These are phyloP conservation scores for Vigna mungo DNA, from an alignment of 306 rosid species.

Conservation along the genomic window DNA sequence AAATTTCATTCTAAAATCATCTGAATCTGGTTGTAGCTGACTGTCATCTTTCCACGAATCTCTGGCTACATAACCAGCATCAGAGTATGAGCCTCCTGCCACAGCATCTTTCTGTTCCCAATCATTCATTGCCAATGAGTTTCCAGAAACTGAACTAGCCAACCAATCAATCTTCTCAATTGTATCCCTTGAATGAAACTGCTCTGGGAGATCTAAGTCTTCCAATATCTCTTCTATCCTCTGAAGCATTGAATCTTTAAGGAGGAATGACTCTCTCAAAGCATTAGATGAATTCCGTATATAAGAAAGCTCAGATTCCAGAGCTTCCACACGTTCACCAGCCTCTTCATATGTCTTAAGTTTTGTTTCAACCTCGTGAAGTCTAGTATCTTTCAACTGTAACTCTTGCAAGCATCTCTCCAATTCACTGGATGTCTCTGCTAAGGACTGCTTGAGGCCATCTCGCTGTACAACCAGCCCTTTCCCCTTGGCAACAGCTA, in stretches of 20 bases:
- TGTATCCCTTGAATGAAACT: slow-evolving; percentile 89
- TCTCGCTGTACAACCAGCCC: slow-evolving; percentile 95
- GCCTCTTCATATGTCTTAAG: slow-evolving; percentile 87
- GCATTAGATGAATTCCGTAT: slow-evolving; percentile 98
- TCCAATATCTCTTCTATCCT: slow-evolving; percentile 97
- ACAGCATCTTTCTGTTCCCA: slow-evolving; percentile 82
- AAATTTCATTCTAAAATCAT: slow-evolving; percentile 67
- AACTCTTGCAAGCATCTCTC: slow-evolving; percentile 87
- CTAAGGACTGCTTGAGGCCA: slow-evolving; percentile 79
- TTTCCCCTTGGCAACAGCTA: slow-evolving; percentile 97
- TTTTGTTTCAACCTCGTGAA: slow-evolving; percentile 81
- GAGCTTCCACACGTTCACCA: slow-evolving; percentile 92
- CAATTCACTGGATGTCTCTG: slow-evolving; percentile 81
- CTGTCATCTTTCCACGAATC: slow-evolving; percentile 84
- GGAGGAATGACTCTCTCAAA: slow-evolving; percentile 96
- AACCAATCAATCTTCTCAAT: slow-evolving; percentile 97
- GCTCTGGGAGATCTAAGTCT: slow-evolving; percentile 96
- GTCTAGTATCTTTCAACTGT: slow-evolving; percentile 72
- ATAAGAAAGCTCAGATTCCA: slow-evolving; percentile 97
- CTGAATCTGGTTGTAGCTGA: slow-evolving; percentile 60
- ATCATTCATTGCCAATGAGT: slow-evolving; percentile 63
- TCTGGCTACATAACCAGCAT: slow-evolving; percentile 72
- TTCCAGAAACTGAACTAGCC: slow-evolving; percentile 75
- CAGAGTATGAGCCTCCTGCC: slow-evolving; percentile 73
- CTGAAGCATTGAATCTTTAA: slow-evolving; percentile 95